phyloP scores from a whole-genome alignment of 2,329 filamentous ascomycete genomes.

The Aspergillus pseudoglaucus region DNA sequence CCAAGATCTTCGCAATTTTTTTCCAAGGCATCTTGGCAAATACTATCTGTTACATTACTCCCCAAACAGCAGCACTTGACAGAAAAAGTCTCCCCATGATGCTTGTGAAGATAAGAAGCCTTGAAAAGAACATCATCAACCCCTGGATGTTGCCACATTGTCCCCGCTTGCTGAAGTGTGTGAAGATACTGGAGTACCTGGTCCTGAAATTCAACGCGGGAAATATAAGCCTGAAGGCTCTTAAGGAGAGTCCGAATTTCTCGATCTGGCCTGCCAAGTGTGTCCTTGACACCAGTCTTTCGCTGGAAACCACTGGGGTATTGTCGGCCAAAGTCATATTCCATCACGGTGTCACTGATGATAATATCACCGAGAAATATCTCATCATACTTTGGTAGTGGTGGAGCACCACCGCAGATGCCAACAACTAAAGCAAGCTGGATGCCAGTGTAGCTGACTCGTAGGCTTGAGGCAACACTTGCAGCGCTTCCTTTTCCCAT shows the following conservation, averaged over 20 bases:
- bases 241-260: background rate
- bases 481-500: constrained; percentile 7
- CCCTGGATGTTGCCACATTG: no score
- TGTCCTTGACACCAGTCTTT: constrained; percentile 7
- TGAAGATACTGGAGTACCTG: no score
- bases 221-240: no score
- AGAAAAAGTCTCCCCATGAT: no score
- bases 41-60: no score
- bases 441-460: constrained; percentile 13
- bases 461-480: constrained; percentile 6
- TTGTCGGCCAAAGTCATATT: constrained; percentile 17
- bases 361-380: constrained; percentile 22
- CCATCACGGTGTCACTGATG: constrained; percentile 16
- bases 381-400: constrained; percentile 1
- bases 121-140: no score
- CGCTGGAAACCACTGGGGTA: constrained; percentile 1
- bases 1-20: no score
- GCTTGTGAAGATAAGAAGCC: no score
- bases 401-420: constrained; percentile 14
- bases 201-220: no score
- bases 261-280: background rate
- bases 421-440: constrained; percentile 15
- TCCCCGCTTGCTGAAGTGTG: no score
- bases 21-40: no score
- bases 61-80: no score